Base-by-base conservation (phyloP, 257 asterid genomes). In the Leptodermis oblonga region DNA sequence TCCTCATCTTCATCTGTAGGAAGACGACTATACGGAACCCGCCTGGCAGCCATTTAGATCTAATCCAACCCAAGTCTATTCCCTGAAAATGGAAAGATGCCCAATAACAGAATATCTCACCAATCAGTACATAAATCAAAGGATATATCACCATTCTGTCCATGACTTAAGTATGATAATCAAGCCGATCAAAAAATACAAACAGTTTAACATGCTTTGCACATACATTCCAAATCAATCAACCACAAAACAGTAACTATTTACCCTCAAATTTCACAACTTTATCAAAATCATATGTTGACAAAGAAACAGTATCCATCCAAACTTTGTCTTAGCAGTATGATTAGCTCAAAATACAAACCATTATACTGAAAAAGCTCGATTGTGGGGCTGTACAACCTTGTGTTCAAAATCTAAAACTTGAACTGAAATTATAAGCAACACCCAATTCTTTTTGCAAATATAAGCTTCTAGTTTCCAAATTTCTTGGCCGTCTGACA, bases 21-120 rank as follows among this genome's bases (percentile, higher is more conserved):
- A 56, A 92, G 83, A 78, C 86, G 95, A 80, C 77, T 83, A 43
- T 90, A 90, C 22, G 70, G 85, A 66, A 82, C 88, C 70, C 98
- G 78, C 81, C 83, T 86, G 54, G 95, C 74, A 67, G 96, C 87
- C 97, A 92, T 89, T 23, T 66, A 36, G 22, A 11, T 10, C 41
- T n/a, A n/a, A n/a, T n/a, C n/a, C n/a, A 13, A n/a, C 1, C 20
- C 28, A 34, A 61, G 12, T 61, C 46, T 60, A 33, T 9, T 20
- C 26, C 18, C 28, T n/a, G 11, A 37, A 6, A 37, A n/a, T n/a
- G n/a, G n/a, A n/a, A n/a, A n/a, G 30, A 7, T 36, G 49, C 43
- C 10, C 31, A 62, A 37, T n/a, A 18, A 62, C 3, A 36, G 8
- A 9, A n/a, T n/a, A n/a, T n/a, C n/a, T n/a, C n/a, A n/a, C n/a